Evolutionary conservation across 2,329 filamentous ascomycete species (phyloP).

Genomic region (Hypoxylon sp.): DNA sequence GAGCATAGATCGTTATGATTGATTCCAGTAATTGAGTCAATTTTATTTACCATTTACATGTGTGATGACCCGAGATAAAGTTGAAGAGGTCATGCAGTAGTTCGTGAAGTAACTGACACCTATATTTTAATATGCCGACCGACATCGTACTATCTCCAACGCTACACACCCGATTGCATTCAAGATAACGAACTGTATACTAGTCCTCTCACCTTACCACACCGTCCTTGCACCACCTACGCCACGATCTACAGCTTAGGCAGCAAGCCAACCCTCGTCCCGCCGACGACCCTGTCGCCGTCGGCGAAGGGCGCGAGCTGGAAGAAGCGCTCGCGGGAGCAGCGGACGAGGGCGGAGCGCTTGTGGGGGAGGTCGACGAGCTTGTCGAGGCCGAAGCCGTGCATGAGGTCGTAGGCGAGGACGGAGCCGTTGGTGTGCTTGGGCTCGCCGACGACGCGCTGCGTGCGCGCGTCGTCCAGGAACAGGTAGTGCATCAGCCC

Average conservation of each 20-base stretch:
- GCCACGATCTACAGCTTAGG: conserved; percentile 61
- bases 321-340: conserved; percentile 73
- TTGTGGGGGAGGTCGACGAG: conserved; percentile 77
- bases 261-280: conserved; percentile 60
- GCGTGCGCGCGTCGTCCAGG: conserved; percentile 66
- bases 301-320: conserved; percentile 68
- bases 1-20: background rate
- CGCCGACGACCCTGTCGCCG: conserved; percentile 63
- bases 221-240: conserved; percentile 5
- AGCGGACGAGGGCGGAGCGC: conserved; percentile 71
- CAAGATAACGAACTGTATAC: background rate
- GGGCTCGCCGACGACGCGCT: conserved; percentile 71
- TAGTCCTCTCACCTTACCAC: background rate
- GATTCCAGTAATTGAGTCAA: background rate
- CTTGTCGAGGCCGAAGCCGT: conserved; percentile 76
- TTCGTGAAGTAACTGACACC: background rate
- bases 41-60: too few relatives aligned
- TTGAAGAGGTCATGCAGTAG: background rate
- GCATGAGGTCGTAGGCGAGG: conserved; percentile 76
- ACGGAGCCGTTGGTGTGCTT: conserved; percentile 74
- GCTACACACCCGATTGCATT: too few relatives aligned
- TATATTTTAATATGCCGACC: background rate
- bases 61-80: background rate
- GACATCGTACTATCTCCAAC: background rate
- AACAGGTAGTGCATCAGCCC: conserved; percentile 69